Evolutionary conservation across 2,329 filamentous ascomycete species (phyloP), one percentile per base, ranked within the genome.

Genomic region (Fusarium mundagurra): DNA sequence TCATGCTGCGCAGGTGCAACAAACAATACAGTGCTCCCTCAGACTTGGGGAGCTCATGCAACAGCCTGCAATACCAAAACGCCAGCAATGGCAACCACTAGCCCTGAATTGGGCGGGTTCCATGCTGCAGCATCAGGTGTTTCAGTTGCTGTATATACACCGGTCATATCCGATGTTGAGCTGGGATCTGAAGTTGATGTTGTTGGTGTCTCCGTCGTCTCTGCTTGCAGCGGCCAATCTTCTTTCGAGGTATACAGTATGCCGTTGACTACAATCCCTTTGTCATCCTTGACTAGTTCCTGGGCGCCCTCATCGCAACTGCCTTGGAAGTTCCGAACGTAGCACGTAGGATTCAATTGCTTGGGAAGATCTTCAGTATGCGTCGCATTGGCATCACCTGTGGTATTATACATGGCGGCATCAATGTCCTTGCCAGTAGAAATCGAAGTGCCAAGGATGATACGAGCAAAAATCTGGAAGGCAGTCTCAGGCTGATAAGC

Each of bases 401-500:
- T 84, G 3, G 90, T 92, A 64, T 85, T 85, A 79, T 88, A 93
- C 3, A 76, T 82, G 2, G 84, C 80, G 13, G 89, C 82, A 74
- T 90, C 82, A 67, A 91, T 84, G 4, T 82, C 74, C 50, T 86
- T 85, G 38, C 92, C 90, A 2, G 87, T 88, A 4, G 89, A 85
- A 36, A 92, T 81, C 51, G 90, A 87, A 69, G 85, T 86, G 14
- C 88, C 88, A 59, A 84, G 83, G 73, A 92, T 83, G 51, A 90
- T 89, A 36, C 91, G 87, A 34, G 88, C 86, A 76, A 92, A 92
- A 44, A 92, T 82, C 71, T 88, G 86, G 65, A 91, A 86, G 6
- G 88, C 84, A 8, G 89, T 90, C 77, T 88, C 84, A 18, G 90
- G 90, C 81, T 92, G 90, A 77, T 90, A 90, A 61, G 86, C 88